These are phyloP conservation scores for Musa beccarii DNA, from an alignment of 176 grass and related monocot species.

Conservation along the genomic window DNA sequence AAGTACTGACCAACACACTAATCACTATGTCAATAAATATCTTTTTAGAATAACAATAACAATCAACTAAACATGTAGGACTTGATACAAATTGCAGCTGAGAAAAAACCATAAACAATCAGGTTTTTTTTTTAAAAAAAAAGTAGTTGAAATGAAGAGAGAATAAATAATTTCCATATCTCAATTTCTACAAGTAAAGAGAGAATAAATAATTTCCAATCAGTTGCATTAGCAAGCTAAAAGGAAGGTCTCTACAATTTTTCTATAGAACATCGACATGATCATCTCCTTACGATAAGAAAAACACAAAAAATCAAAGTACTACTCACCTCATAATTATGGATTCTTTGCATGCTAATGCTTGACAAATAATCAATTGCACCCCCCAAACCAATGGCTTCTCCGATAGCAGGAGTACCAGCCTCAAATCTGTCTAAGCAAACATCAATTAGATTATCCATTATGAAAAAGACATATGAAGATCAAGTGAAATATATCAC, in stretches of 20 bases:
- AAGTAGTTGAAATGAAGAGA: not conserved
- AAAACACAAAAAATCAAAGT: not conserved
- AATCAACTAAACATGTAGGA: too few species aligned
- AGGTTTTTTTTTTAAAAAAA: not conserved
- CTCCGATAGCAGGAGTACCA: conserved; percentile 87
- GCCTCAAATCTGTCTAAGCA: conserved; percentile 59
- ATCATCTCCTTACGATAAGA: not conserved
- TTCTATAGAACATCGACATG: not conserved
- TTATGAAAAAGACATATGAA: too few species aligned
- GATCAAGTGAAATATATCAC: too few species aligned
- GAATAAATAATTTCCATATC: not conserved
- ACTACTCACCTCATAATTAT: conserved; percentile 63
- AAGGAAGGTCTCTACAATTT: not conserved
- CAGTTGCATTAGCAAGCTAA: not conserved
- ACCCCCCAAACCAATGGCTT: conserved; percentile 76
- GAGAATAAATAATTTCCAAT: not conserved
- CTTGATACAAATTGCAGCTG: too few species aligned
- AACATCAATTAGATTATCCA: not conserved
- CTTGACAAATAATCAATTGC: conserved; percentile 78
- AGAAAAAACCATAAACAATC: too few species aligned
- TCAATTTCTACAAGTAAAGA: not conserved
- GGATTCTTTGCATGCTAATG: conserved; percentile 73
- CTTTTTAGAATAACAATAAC: too few species aligned
- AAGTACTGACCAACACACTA: not conserved
- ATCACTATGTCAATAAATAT: too few species aligned